Evolutionary conservation across 352 stramenopile genomes (phyloP).

Genomic region (Phytophthora pini): DNA sequence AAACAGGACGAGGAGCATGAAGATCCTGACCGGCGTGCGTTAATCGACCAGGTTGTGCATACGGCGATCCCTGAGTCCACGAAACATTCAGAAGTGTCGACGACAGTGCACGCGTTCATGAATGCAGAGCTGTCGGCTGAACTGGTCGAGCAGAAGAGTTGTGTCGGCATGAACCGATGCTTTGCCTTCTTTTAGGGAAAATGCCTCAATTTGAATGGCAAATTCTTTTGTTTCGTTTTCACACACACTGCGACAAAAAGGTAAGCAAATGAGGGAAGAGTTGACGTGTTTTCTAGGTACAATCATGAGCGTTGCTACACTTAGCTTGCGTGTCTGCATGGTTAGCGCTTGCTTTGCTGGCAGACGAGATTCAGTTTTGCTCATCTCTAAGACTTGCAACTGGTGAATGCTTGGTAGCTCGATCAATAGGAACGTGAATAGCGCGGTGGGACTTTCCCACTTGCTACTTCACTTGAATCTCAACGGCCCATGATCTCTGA

Average conservation of each 20-base stretch:
- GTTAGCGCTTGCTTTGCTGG: neutral
- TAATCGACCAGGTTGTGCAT: conserved; percentile 99
- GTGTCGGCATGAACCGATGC: neutral
- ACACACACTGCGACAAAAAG: no score
- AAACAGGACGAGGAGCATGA: conserved; percentile 94
- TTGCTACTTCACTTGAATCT: neutral
- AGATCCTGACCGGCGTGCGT: conserved; percentile 90
- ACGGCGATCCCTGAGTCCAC: conserved; percentile 99
- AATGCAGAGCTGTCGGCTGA: conserved; percentile 98
- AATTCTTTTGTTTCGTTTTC: no score
- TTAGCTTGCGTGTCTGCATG: neutral
- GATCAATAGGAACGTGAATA: neutral
- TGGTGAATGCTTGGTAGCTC: neutral
- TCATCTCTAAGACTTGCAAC: neutral
- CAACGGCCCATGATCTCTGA: neutral
- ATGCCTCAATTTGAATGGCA: neutral
- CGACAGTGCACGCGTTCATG: conserved; percentile 99
- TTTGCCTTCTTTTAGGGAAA: neutral
- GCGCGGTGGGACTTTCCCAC: neutral
- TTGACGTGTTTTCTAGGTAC: conserved; percentile 4
- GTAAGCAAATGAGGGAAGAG: neutral
- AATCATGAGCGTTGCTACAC: neutral
- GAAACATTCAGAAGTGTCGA: conserved; percentile 99
- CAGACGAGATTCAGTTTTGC: neutral
- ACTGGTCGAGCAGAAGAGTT: conserved; percentile 91